Evolutionary conservation across 352 stramenopile genomes (phyloP).

Genomic region (Bremia lactucae): DNA sequence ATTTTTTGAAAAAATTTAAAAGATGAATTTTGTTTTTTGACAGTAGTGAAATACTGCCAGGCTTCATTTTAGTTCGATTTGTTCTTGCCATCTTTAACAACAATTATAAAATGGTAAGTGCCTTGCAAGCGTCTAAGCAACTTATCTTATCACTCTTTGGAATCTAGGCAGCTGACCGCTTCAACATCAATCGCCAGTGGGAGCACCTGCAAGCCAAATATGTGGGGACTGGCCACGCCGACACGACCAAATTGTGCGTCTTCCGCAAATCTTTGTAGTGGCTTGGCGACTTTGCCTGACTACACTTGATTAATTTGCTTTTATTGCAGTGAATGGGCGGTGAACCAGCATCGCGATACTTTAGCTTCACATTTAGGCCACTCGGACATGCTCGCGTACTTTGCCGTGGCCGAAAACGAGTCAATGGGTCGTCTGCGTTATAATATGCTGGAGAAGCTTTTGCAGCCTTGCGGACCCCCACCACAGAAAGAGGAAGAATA

Average conservation of each 20-base stretch:
- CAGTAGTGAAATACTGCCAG: too few species aligned
- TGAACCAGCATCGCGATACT: slow-evolving; percentile 98
- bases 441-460: slow-evolving; percentile 65
- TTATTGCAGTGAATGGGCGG: slow-evolving; percentile 88
- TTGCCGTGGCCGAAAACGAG: slow-evolving; percentile 96
- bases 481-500: slow-evolving; percentile 72
- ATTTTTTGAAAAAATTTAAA: too few species aligned
- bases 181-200: slow-evolving; percentile 90
- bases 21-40: too few species aligned
- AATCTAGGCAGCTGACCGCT: slow-evolving; percentile 82
- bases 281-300: too few species aligned
- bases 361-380: slow-evolving; percentile 94
- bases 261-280: not conserved
- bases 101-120: too few species aligned
- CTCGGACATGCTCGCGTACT: slow-evolving; percentile 96
- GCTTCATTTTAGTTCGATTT: too few species aligned
- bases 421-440: slow-evolving; percentile 82
- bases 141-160: too few species aligned
- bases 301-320: not conserved
- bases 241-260: slow-evolving; percentile 95
- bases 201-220: slow-evolving; percentile 92
- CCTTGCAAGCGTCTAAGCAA: too few species aligned
- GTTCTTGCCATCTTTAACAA: too few species aligned
- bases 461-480: slow-evolving; percentile 66
- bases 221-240: slow-evolving; percentile 91